These are phyloP conservation scores for Gloeopeniophorella convolvens DNA, from an alignment of 768 basidiomycete genomes.

Conservation along the genomic window DNA sequence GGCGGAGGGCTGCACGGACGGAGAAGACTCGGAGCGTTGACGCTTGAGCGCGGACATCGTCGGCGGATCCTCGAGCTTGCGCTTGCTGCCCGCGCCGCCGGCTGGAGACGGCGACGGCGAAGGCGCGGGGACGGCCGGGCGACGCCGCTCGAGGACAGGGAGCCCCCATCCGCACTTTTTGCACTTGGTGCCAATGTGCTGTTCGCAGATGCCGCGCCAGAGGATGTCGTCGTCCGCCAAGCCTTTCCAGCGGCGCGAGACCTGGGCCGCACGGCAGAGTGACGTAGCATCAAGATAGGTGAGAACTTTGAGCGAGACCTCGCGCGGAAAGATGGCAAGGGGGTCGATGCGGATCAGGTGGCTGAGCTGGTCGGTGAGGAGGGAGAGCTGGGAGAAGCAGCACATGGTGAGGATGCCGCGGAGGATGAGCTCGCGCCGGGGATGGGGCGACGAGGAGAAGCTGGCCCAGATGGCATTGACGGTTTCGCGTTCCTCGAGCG, in stretches of 20 bases:
- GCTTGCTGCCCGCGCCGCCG: slow-evolving; percentile 30
- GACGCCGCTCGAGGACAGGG: slow-evolving; percentile 78
- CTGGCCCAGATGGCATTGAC: slow-evolving; percentile 94
- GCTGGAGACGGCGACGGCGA: slow-evolving; percentile 35
- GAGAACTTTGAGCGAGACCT: slow-evolving; percentile 82
- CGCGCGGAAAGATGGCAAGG: slow-evolving; percentile 83
- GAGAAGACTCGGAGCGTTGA: slow-evolving; percentile 6
- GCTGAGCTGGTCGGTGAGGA: slow-evolving; percentile 86
- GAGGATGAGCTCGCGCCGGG: slow-evolving; percentile 87
- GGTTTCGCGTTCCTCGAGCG: slow-evolving; percentile 76
- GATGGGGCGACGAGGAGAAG: slow-evolving; percentile 91
- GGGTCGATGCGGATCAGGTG: slow-evolving; percentile 96
- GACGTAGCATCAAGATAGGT: slow-evolving; percentile 88
- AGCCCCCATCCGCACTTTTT: slow-evolving; percentile 97
- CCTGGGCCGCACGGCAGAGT: slow-evolving; percentile 90
- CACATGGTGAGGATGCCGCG: slow-evolving; percentile 98
- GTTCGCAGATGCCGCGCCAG: slow-evolving; percentile 95
- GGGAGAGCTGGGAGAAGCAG: slow-evolving; percentile 96
- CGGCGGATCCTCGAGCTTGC: slow-evolving; percentile 30
- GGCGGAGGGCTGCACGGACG: not conserved
- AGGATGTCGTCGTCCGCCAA: slow-evolving; percentile 94
- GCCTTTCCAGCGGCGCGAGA: slow-evolving; percentile 73
- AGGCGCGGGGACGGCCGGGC: slow-evolving; percentile 35
- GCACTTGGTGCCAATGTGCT: slow-evolving; percentile 97
- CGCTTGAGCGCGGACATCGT: slow-evolving; percentile 12